A percentile compares a stretch with the other conserved stretches of the same genome.
These are phyloP conservation scores for Gastrolobium villosum DNA, from an alignment of 306 rosid genomes.

Conservation along the genomic window DNA sequence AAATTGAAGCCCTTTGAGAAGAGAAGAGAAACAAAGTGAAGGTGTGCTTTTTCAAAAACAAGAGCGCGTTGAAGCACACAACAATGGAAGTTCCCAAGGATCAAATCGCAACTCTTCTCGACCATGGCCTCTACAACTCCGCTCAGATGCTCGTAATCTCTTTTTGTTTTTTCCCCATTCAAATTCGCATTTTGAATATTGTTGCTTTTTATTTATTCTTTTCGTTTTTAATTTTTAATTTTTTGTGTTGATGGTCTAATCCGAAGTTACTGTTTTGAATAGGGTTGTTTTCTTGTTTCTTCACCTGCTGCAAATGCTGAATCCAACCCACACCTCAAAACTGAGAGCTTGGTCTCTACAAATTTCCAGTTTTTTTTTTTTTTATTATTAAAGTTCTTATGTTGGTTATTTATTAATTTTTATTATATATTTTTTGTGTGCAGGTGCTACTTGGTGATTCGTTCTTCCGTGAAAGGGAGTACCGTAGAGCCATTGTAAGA, in stretches of 20 bases:
- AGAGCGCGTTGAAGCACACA: conserved; percentile 46
- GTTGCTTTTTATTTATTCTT: conserved; percentile 11
- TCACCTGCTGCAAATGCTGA: conserved; percentile 91
- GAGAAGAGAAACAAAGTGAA: conserved; percentile 30
- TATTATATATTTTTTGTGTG: not conserved
- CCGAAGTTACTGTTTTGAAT: conserved; percentile 24
- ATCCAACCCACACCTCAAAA: conserved; percentile 76
- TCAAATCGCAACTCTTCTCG: conserved; percentile 86
- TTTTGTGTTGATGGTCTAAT: conserved; percentile 32
- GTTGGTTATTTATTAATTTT: too few relatives aligned
- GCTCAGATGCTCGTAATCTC: conserved; percentile 92
- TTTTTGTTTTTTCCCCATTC: not conserved
- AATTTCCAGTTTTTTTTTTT: conserved; percentile 34
- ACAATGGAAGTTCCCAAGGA: conserved; percentile 96
- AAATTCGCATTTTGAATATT: conserved; percentile 13
- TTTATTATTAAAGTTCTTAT: not conserved
- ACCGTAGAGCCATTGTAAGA: conserved; percentile 91
- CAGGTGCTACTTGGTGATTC: conserved; percentile 92
- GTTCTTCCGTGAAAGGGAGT: conserved; percentile 83
- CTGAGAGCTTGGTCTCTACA: conserved; percentile 83
- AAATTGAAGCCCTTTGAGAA: conserved; percentile 14
- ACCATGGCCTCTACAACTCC: conserved; percentile 89
- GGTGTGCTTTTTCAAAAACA: conserved; percentile 35
- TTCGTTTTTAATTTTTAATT: not conserved
- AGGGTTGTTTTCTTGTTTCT: conserved; percentile 98